Conservation (phyloP, 305 asterid species). For the Fraxinus angustifolia region DNA sequence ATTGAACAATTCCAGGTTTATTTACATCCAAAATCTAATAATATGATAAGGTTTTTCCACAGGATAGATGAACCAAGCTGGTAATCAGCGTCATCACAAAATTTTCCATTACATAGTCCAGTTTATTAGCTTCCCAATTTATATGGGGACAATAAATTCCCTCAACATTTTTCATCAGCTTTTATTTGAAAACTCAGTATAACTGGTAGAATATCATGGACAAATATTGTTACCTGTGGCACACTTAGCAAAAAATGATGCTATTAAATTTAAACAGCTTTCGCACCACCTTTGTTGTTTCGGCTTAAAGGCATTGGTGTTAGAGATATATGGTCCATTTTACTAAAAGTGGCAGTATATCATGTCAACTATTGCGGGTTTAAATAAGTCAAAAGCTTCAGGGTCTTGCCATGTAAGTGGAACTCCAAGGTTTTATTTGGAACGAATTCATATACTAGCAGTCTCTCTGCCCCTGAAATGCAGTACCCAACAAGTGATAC, state of each 20-base stretch:
- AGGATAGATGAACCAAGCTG: background rate
- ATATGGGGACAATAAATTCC: background rate
- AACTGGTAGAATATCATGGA: background rate
- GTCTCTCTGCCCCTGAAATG: slow-evolving; percentile 66
- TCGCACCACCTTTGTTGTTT: background rate
- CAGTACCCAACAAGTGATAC: slow-evolving; percentile 73
- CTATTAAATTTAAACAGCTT: background rate
- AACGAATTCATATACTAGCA: slow-evolving; percentile 74
- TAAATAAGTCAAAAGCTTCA: slow-evolving; percentile 12
- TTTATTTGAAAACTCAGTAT: background rate
- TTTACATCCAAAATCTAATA: background rate
- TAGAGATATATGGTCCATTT: background rate
- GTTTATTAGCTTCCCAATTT: background rate
- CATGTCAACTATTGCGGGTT: slow-evolving; percentile 1
- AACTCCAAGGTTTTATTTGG: slow-evolving; percentile 70
- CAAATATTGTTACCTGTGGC: background rate
- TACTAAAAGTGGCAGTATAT: background rate
- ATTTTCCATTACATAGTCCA: background rate
- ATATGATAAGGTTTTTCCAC: background rate
- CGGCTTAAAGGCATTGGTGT: background rate
- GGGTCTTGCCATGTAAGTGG: slow-evolving; percentile 71
- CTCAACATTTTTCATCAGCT: background rate
- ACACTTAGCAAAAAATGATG: background rate
- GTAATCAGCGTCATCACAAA: background rate
- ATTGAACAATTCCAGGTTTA: background rate